Evolutionary conservation across 129 eudicot species (phyloP).

Genomic region (Flaveria brownii): DNA sequence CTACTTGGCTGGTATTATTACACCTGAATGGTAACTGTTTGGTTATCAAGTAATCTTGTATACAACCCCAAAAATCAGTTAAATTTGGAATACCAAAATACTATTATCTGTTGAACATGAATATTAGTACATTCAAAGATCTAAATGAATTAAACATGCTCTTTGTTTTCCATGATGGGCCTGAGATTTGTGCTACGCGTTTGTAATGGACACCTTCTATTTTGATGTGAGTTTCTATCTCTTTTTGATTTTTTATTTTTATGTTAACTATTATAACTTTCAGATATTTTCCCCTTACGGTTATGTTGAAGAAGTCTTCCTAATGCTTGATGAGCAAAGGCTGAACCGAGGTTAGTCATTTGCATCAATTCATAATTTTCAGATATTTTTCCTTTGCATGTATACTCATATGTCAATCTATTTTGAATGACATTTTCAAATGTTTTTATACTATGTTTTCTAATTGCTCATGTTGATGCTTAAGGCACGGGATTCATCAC

Average conservation of each 20-base stretch:
- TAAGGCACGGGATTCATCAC: conserved; percentile 80
- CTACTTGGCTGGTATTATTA: background rate
- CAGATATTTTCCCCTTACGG: conserved; percentile 92
- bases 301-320: conserved; percentile 57
- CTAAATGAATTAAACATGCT: background rate
- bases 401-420: conserved; percentile 14
- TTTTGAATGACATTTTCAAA: conserved; percentile 4
- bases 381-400: background rate
- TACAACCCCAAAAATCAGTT: background rate
- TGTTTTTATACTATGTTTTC: conserved; percentile 6
- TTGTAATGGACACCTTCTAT: background rate
- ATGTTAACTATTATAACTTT: background rate
- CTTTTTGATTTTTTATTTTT: conserved; percentile 14
- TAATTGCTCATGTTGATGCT: conserved; percentile 34
- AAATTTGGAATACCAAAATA: background rate
- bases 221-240: conserved; percentile 15
- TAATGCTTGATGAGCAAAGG: conserved; percentile 56
- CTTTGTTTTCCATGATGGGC: conserved; percentile 13
- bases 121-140: conserved; percentile 8
- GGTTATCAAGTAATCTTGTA: conserved; percentile 16
- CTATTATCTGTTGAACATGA: background rate
- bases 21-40: conserved; percentile 16
- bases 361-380: conserved; percentile 13
- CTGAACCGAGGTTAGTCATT: conserved; percentile 68
- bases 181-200: conserved; percentile 12